Percentiles rank a stretch among this genome's conserved stretches.
phyloP scores from a whole-genome alignment of 2,329 filamentous ascomycete genomes.

The Penicillium freii region DNA sequence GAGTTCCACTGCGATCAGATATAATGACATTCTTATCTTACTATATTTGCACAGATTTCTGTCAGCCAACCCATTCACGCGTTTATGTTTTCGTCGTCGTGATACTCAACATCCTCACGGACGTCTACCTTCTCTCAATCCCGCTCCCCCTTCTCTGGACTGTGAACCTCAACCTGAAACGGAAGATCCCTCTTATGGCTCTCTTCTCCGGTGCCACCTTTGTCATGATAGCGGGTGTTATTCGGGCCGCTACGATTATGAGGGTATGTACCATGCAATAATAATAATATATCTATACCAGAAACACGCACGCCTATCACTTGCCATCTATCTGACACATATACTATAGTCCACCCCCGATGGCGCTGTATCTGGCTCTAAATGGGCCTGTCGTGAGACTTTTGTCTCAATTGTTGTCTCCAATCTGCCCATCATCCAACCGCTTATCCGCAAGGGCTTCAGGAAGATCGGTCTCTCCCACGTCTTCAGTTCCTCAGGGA shows the following conservation, averaged over 20 bases:
- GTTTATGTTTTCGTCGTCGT: conserved; percentile 49
- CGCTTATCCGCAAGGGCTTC: conserved; percentile 27
- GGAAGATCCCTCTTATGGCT: conserved; percentile 52
- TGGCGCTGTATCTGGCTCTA: conserved; percentile 38
- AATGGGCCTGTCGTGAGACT: conserved; percentile 45
- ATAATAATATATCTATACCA: background rate
- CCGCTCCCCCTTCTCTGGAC: conserved; percentile 57
- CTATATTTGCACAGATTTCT: conserved; percentile 35
- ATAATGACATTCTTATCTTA: background rate
- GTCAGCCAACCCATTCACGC: conserved; percentile 49
- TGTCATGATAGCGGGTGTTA: conserved; percentile 52
- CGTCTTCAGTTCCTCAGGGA: conserved; percentile 26
- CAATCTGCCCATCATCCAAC: conserved; percentile 44
- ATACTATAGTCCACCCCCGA: conserved; percentile 28
- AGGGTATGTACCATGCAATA: conserved; percentile 24
- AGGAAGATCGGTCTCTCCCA: conserved; percentile 27
- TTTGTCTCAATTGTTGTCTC: conserved; percentile 44
- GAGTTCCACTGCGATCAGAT: conserved; percentile 24
- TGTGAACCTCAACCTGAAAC: conserved; percentile 47
- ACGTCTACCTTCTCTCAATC: conserved; percentile 58
- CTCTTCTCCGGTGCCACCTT: conserved; percentile 57
- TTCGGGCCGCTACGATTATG: conserved; percentile 52
- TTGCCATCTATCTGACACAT: background rate
- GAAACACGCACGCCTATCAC: background rate
- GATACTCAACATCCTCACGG: conserved; percentile 54